These are phyloP conservation scores for Leishmania amazonensis DNA, from an alignment of 208 protist species.

Conservation along the genomic window DNA sequence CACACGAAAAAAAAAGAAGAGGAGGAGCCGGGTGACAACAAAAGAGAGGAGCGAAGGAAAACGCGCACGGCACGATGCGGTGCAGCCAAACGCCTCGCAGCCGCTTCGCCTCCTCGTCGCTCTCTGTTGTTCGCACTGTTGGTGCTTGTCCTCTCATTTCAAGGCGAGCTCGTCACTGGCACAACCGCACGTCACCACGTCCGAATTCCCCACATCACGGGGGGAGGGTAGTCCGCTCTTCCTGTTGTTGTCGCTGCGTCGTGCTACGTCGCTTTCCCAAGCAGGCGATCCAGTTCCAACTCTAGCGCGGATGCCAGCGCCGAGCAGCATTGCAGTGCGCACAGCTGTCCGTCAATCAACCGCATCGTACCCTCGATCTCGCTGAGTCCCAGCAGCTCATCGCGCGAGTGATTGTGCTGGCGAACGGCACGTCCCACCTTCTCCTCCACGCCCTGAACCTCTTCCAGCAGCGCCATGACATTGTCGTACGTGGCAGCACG, in stretches of 20 bases:
- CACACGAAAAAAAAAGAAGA: neutral
- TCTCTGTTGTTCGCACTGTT: neutral
- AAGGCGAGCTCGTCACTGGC: neutral
- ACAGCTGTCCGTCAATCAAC: slow-evolving; percentile 66
- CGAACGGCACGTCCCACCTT: slow-evolving; percentile 47
- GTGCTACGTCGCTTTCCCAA: slow-evolving; percentile 40
- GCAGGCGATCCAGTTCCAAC: slow-evolving; percentile 56
- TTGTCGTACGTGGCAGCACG: slow-evolving; percentile 51
- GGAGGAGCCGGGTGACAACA: no score
- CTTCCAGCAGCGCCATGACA: slow-evolving; percentile 70
- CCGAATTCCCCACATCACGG: neutral
- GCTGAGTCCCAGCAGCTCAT: slow-evolving; percentile 35
- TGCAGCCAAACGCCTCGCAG: neutral
- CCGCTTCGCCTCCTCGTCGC: neutral
- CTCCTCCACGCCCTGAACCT: slow-evolving; percentile 62
- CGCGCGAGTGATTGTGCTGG: slow-evolving; percentile 60
- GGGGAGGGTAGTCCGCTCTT: no score
- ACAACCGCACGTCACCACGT: neutral
- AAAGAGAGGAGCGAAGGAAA: neutral
- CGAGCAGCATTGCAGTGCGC: slow-evolving; percentile 57
- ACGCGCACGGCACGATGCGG: neutral
- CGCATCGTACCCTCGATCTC: slow-evolving; percentile 59
- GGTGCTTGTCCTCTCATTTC: neutral
- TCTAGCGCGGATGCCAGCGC: slow-evolving; percentile 56
- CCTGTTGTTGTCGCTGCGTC: no score